phyloP scores from a whole-genome alignment of 352 stramenopile species.

The Phytophthora pinifolia region DNA sequence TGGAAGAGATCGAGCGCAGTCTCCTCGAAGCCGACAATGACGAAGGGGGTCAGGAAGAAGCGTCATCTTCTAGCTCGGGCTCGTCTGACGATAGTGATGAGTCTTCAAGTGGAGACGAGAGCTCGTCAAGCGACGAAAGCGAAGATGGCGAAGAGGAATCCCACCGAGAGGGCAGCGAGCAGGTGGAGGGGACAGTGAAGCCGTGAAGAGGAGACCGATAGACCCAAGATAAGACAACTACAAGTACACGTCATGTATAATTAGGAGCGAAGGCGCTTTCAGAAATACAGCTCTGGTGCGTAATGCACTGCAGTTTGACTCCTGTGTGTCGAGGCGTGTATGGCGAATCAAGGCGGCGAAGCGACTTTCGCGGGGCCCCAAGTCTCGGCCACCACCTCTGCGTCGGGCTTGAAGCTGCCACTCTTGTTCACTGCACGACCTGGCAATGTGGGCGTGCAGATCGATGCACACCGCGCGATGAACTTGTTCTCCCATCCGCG shows the following conservation, averaged over 20 bases:
- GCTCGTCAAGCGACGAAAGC: constrained; percentile 11
- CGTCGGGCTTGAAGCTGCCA: constrained; percentile 37
- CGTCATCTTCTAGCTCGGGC: constrained; percentile 27
- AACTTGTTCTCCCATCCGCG: constrained; percentile 58
- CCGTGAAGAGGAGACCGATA: no score
- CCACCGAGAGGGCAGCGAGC: background rate
- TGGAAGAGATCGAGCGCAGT: constrained; percentile 73
- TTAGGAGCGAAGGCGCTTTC: constrained; percentile 26
- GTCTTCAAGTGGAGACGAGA: constrained; percentile 35
- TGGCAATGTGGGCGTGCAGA: constrained; percentile 77
- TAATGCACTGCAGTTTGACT: constrained; percentile 17
- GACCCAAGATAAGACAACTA: no score
- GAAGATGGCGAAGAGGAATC: constrained; percentile 8
- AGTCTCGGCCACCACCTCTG: background rate
- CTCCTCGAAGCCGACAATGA: constrained; percentile 41
- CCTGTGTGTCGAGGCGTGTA: no score
- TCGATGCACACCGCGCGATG: constrained; percentile 67
- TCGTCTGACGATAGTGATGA: constrained; percentile 35
- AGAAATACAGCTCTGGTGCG: constrained; percentile 28
- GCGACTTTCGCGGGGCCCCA: constrained; percentile 14
- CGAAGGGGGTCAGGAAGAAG: constrained; percentile 19
- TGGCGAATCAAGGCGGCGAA: constrained; percentile 23
- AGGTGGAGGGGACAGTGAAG: constrained; percentile 3
- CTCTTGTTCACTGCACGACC: constrained; percentile 53
- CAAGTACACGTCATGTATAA: no score